phyloP scores from a whole-genome alignment of 1,139 yeast genomes.

The Saccharomyces hybrid region DNA sequence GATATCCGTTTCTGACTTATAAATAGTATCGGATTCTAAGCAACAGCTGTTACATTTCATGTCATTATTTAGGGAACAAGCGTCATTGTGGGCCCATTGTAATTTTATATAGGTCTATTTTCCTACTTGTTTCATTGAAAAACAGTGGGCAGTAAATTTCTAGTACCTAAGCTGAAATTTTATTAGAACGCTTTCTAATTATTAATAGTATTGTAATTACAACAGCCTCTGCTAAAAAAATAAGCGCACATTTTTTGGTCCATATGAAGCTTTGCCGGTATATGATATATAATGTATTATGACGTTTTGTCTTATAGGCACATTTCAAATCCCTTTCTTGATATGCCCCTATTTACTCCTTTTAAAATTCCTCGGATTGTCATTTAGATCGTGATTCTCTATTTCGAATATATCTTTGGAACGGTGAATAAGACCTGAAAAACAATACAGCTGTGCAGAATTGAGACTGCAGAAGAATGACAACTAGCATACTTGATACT shows the following conservation, averaged over 20 bases:
- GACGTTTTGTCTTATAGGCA: background rate
- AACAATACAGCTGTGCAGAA: background rate
- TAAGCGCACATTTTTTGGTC: background rate
- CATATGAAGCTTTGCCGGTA: background rate
- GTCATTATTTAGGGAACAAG: background rate
- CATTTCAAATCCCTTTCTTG: background rate
- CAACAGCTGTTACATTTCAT: background rate
- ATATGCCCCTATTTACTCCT: background rate
- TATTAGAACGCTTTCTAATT: background rate
- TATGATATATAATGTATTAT: background rate
- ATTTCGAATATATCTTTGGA: background rate
- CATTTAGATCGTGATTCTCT: background rate
- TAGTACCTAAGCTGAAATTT: background rate
- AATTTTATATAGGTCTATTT: background rate
- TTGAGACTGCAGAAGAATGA: slow-evolving; percentile 7
- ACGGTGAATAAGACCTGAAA: background rate
- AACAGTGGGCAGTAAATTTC: background rate
- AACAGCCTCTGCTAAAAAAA: background rate
- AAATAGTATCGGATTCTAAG: background rate
- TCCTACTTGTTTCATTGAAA: background rate
- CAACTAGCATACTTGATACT: slow-evolving; percentile 33
- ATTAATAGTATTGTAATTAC: background rate
- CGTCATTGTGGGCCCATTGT: background rate
- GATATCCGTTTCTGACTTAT: background rate
- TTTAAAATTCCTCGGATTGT: background rate